A percentile compares a stretch with the other conserved stretches of the same genome.
Conservation (phyloP, 305 asterid species). For the Solanum hybrid region DNA sequence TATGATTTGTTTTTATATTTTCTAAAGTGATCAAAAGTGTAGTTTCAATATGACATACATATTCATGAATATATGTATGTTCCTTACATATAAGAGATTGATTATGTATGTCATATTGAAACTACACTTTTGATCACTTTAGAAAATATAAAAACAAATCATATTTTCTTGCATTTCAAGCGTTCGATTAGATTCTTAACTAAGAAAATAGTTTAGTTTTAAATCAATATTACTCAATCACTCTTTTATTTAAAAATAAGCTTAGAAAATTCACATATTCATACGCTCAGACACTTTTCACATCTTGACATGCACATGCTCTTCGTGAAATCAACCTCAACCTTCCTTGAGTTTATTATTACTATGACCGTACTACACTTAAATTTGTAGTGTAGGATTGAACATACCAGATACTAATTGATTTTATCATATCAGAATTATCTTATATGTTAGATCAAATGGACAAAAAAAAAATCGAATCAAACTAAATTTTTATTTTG, state of each 20-base stretch:
- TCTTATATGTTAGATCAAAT: background rate
- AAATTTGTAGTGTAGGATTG: no score
- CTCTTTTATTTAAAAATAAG: background rate
- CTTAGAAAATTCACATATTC: background rate
- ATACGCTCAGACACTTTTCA: rapidly evolving
- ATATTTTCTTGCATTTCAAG: no score
- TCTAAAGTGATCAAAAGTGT: background rate
- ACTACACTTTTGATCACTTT: background rate
- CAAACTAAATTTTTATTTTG: background rate
- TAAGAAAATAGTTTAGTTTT: no score
- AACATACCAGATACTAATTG: background rate
- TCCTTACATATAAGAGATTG: no score
- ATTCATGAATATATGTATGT: no score
- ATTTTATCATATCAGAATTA: background rate
- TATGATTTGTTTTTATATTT: no score
- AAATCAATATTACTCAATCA: background rate
- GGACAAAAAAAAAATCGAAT: background rate
- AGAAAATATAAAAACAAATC: no score
- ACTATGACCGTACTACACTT: no score
- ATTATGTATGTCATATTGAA: background rate
- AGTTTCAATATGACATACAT: background rate
- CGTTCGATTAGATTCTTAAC: background rate
- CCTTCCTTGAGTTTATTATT: background rate
- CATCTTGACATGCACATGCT: background rate
- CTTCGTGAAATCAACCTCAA: background rate